Evolutionary conservation across 257 asterid genomes (phyloP), one percentile per base, ranked within the genome.

Genomic region (Scutellaria barbata): DNA sequence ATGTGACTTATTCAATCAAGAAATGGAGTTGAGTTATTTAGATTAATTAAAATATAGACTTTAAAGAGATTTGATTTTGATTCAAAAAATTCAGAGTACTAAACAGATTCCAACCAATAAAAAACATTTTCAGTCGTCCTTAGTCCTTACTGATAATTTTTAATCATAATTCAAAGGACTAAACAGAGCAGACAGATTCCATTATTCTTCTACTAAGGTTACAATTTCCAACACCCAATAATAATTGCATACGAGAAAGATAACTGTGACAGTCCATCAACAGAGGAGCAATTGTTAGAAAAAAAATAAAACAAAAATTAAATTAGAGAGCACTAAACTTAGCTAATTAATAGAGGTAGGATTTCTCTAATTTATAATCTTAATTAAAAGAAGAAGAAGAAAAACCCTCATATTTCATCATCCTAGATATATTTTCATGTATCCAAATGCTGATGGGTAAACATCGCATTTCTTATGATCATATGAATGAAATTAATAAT

Each of bases 141-240:
- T 30, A 42, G 11, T 42, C 46, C 11, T 7, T 1, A 42, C 46
- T 42, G 46, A 42, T 42, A 10, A 0, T 51, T 16, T 52, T 16
- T 8, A 30, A 18, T 18, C 58, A 39, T 66, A 54, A 2, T 20
- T 20, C 39, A 54, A 22, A 35, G 64, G 54, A 20, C n/a, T 53
- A 20, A 54, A 55, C 33, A 67, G 6, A 11, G 41, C 45, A 66
- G 48, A 6, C 50, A 50, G 74, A 56, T 69, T 52, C 63, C 73
- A 56, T 30, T 30, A 53, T 40, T 13, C 54, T 68, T 70, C 58
- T 69, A 69, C 40, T 69, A 39, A 57, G 47, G 51, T 14, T 56
- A 1, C 74, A 69, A 55, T 47, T 56, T 46, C 74, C 74, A 55
- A 69, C 17, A 40, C 74, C 48, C 52, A 43, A 18, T 45, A 69